Conservation (phyloP, 169 alveolate species). For the Cryptosporidium parvum region DNA sequence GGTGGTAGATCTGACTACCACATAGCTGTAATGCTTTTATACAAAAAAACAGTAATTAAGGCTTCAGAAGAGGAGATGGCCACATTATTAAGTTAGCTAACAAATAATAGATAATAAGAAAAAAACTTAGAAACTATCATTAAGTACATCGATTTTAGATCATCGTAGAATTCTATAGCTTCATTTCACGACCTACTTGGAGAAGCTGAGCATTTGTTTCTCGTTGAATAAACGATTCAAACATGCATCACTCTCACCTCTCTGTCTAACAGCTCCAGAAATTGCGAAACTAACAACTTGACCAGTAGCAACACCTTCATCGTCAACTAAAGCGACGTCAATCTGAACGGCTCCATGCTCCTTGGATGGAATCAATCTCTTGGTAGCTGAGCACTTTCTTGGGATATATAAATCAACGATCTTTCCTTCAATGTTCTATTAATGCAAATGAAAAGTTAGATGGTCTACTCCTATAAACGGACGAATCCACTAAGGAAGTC, state of each 20-base stretch:
- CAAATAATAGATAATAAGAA: neutral
- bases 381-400: conserved; percentile 95
- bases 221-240: conserved; percentile 92
- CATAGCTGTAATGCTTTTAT: conserved; percentile 87
- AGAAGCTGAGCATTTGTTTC: conserved; percentile 87
- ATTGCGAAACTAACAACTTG: conserved; percentile 88
- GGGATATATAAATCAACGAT: conserved; percentile 95
- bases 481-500: neutral
- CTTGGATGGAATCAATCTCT: conserved; percentile 90
- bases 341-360: conserved; percentile 95
- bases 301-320: conserved; percentile 89
- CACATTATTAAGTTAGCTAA: conserved; percentile 28
- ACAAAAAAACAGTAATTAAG: conserved; percentile 77
- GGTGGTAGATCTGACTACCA: conserved; percentile 93
- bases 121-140: conserved; percentile 27
- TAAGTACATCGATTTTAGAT: conserved; percentile 7
- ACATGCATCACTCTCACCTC: conserved; percentile 94
- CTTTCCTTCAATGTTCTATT: conserved; percentile 90
- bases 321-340: conserved; percentile 92
- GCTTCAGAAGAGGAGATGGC: conserved; percentile 78
- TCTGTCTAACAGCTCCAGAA: conserved; percentile 91
- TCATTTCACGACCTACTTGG: conserved; percentile 73
- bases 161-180: neutral
- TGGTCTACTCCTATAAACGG: neutral
- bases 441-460: conserved; percentile 60